phyloP scores from a whole-genome alignment of 805 yeast species.

The Wickerhamiella alocasiicola region DNA sequence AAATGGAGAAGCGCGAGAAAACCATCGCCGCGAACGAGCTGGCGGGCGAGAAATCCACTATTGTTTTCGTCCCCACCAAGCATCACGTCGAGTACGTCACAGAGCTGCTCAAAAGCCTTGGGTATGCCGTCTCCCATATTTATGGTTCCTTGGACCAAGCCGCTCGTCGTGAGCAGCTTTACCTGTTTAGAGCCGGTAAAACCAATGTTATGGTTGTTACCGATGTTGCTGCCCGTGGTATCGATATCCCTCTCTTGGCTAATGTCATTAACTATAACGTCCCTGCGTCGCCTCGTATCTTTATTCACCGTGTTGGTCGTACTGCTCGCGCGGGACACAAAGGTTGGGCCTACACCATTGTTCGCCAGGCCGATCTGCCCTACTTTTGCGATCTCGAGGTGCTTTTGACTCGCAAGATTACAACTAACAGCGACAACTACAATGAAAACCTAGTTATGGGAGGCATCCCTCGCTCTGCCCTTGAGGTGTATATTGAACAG shows the following conservation, averaged over 20 bases:
- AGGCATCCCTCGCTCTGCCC: constrained; percentile 54
- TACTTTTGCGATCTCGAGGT: constrained; percentile 81
- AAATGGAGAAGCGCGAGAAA: constrained; percentile 36
- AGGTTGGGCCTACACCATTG: constrained; percentile 97
- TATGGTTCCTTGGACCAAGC: constrained; percentile 92
- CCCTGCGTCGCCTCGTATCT: constrained; percentile 86
- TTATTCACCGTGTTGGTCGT: constrained; percentile 96
- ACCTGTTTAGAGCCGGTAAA: constrained; percentile 72
- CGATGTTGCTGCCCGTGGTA: constrained; percentile 92
- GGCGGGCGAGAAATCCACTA: constrained; percentile 78
- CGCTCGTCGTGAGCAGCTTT: constrained; percentile 81
- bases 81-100: constrained; percentile 94
- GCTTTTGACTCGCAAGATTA: constrained; percentile 71
- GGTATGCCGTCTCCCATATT: constrained; percentile 77
- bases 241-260: constrained; percentile 92
- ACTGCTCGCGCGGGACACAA: constrained; percentile 98
- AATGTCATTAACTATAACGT: constrained; percentile 80
- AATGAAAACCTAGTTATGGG: constrained; percentile 75
- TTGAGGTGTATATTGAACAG: constrained; percentile 65
- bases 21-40: constrained; percentile 70
- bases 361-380: constrained; percentile 58
- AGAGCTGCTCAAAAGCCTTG: constrained; percentile 54
- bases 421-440: constrained; percentile 44
- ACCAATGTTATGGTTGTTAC: constrained; percentile 88
- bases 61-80: constrained; percentile 89